Conservation (phyloP, 2,329 filamentous ascomycete genomes). For the Mycosphaerelloides madeirae region DNA sequence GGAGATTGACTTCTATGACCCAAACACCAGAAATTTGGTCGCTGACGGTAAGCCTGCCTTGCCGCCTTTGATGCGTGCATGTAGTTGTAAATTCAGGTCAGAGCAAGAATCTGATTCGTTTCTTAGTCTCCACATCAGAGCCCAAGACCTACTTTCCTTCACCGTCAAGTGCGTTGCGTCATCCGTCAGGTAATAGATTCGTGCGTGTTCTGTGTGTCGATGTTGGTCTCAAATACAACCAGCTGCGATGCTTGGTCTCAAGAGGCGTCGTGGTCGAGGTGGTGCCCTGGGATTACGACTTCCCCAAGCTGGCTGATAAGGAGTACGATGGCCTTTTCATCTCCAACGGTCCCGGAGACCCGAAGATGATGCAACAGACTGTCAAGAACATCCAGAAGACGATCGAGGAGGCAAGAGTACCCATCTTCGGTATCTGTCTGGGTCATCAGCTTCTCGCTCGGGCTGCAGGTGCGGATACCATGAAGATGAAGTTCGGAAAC, state of each 20-base stretch:
- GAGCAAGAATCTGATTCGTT: conserved; percentile 26
- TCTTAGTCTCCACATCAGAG: conserved; percentile 77
- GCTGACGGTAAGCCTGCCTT: conserved; percentile 69
- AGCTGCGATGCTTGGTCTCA: conserved; percentile 85
- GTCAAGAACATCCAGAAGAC: conserved; percentile 73
- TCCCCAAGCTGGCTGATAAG: conserved; percentile 67
- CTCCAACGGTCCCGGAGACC: conserved; percentile 95
- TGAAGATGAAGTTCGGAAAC: conserved; percentile 99
- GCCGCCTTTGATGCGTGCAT: conserved; percentile 19
- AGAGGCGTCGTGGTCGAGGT: conserved; percentile 91
- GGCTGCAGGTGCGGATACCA: conserved; percentile 76
- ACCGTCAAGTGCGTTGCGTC: conserved; percentile 66
- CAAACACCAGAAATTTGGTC: conserved; percentile 88
- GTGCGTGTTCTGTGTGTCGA: conserved; percentile 89
- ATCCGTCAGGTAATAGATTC: conserved; percentile 73
- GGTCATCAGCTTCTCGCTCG: conserved; percentile 90
- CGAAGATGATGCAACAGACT: conserved; percentile 74
- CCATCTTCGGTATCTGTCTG: conserved; percentile 93
- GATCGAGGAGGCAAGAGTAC: conserved; percentile 72
- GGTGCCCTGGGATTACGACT: conserved; percentile 94
- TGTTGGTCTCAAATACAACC: conserved; percentile 97
- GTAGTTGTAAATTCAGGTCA: conserved; percentile 13
- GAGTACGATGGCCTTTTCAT: conserved; percentile 96
- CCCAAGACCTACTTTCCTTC: conserved; percentile 82
- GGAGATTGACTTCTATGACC: conserved; percentile 80